Evolutionary conservation across 2,329 filamentous ascomycete species (phyloP), one percentile per base, ranked within the genome.

Genomic region (Claviceps paspali): DNA sequence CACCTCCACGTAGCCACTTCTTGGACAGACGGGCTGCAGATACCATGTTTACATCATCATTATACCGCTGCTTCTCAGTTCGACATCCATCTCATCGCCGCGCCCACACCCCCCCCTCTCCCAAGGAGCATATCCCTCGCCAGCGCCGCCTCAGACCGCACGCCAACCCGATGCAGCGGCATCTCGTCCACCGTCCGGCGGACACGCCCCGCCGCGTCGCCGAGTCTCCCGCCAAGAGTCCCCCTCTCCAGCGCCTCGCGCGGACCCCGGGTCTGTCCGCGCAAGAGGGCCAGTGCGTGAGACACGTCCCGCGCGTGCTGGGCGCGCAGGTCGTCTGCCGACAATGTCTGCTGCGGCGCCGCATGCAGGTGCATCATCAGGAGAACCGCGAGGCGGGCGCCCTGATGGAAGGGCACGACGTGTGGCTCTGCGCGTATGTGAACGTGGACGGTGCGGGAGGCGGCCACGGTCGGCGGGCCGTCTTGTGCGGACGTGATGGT

Each of bases 301-400:
- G 59, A 48, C 1, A 63, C 56, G 33, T 73, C 67, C 10, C 51
- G 50, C 0, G 50, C 51, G 22, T 62, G 52, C 7, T 57, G 45
- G 3, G 52, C 51, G 2, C 56, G 21, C 0, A 52, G 36, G 0
- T 53, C 49, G 2, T 55, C 49, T 3, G 33, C 15, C 30, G n/a
- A n/a, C n/a, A n/a, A 41, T n/a, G 22, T 21, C 6, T 5, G 23
- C 28, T 0, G n/a, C 11, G 6, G 42, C 2, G 48, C 40, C 0
- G 52, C 35, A 21, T 68, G 68, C 2, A 82, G 49, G 26, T 70
- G 76, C 0, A 71, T 76, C 70, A 82, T 73, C 3, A 79, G 49
- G 1, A 75, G 52, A 5, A 79, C 49, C 21, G 70, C 63, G 2
- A 82, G 38, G 30, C 56, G 61, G 0, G 56, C 46, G 5, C 59